These are phyloP conservation scores for Lumnitzera racemosa DNA, from an alignment of 345 rosid genomes.

Conservation along the genomic window DNA sequence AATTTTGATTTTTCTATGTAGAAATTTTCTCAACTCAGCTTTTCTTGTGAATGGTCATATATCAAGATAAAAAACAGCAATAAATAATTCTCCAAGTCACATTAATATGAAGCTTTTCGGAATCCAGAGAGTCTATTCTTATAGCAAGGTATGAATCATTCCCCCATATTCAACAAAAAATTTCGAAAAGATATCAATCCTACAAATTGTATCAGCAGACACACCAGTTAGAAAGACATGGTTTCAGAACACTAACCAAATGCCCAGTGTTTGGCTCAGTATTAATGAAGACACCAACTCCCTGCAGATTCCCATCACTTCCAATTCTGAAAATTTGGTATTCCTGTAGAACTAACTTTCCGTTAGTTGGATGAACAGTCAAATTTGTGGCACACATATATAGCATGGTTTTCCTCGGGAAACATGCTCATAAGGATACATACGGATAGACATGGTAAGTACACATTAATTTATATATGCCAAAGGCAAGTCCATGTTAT, in stretches of 20 bases:
- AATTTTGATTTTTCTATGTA: too few relatives aligned
- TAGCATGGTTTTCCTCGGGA: too few relatives aligned
- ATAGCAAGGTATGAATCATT: too few relatives aligned
- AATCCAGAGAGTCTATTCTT: background rate
- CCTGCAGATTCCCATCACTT: slow-evolving; percentile 85
- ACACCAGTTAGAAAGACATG: background rate
- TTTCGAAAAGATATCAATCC: background rate
- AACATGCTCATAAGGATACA: too few relatives aligned
- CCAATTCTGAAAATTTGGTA: slow-evolving; percentile 86
- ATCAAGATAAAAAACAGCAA: too few relatives aligned
- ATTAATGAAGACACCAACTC: slow-evolving; percentile 75
- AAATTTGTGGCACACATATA: too few relatives aligned
- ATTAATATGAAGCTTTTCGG: background rate
- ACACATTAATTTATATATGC: too few relatives aligned
- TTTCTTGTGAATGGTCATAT: too few relatives aligned
- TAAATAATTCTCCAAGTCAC: background rate
- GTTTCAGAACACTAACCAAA: slow-evolving; percentile 45
- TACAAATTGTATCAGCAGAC: background rate
- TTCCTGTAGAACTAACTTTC: slow-evolving; percentile 35
- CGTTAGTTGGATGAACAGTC: background rate
- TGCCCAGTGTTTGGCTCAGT: slow-evolving; percentile 74
- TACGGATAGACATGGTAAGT: too few relatives aligned
- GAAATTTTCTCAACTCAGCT: too few relatives aligned
- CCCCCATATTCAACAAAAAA: too few relatives aligned
- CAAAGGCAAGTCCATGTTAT: too few relatives aligned